phyloP scores from a whole-genome alignment of 2,329 filamentous ascomycete species.

The Penicillium fuscoglaucum region DNA sequence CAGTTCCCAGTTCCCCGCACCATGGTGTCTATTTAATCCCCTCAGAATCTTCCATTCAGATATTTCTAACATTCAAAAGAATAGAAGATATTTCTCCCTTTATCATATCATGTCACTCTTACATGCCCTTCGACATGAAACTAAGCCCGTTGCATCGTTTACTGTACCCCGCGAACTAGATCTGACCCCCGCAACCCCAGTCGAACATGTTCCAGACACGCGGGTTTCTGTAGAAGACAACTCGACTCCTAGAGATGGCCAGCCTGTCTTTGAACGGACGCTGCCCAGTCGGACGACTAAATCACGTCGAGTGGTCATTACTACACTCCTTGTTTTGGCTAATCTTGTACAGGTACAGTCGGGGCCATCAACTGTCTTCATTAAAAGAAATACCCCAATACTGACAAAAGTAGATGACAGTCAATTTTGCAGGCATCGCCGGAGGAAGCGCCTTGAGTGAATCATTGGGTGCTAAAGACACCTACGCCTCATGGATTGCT shows the following conservation, averaged over 20 bases:
- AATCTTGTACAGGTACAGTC: slow-evolving; percentile 31
- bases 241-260: slow-evolving; percentile 1
- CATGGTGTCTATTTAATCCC: not conserved
- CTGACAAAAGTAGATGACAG: slow-evolving; percentile 25
- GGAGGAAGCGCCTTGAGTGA: slow-evolving; percentile 26
- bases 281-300: slow-evolving; percentile 17
- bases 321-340: slow-evolving; percentile 24
- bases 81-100: not conserved
- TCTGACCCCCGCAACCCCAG: not conserved
- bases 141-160: not conserved
- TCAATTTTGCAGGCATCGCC: slow-evolving; percentile 30
- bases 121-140: not conserved
- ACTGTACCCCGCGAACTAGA: not conserved
- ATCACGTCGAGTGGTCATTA: slow-evolving; percentile 21
- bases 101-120: not conserved
- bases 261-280: slow-evolving; percentile 24
- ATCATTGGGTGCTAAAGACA: slow-evolving; percentile 19
- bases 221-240: not conserved
- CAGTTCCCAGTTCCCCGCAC: too few relatives aligned
- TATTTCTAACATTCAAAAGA: not conserved
- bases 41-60: not conserved
- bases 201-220: not conserved
- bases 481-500: slow-evolving; percentile 30
- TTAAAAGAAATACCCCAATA: not conserved
- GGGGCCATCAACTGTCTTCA: not conserved